phyloP scores from a whole-genome alignment of 192 early-diverging fungal genomes.

The Dissophora globulifera region DNA sequence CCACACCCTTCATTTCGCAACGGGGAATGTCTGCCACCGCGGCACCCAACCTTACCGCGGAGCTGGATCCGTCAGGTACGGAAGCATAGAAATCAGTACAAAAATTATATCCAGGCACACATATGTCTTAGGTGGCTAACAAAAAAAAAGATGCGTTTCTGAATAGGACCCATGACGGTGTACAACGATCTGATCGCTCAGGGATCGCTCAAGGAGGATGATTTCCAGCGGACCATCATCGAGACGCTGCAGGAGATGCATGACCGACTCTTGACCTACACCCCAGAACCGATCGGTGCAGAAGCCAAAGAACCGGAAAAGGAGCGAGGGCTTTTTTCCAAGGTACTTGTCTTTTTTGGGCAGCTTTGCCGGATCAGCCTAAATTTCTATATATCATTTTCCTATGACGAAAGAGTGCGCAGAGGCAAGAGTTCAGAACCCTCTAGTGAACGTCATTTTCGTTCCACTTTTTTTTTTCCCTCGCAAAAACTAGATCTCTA shows the following conservation, averaged over 20 bases:
- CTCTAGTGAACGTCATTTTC: not conserved
- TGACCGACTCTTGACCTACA: constrained; percentile 66
- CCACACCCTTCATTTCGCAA: constrained; percentile 21
- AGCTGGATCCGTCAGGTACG: constrained; percentile 1
- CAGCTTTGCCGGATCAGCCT: no score
- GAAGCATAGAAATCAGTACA: not conserved
- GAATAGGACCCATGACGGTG: constrained; percentile 53
- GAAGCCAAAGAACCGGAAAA: constrained; percentile 11
- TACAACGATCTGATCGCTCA: constrained; percentile 60
- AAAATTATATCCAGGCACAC: not conserved
- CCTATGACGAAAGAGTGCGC: no score
- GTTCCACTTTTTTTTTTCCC: not conserved
- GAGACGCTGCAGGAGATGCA: constrained; percentile 73
- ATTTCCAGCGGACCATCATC: constrained; percentile 75
- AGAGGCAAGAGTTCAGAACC: no score
- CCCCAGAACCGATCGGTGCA: constrained; percentile 52
- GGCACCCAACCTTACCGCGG: not conserved
- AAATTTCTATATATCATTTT: no score
- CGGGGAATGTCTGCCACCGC: no score
- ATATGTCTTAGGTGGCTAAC: no score
- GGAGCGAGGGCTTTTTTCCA: constrained; percentile 25
- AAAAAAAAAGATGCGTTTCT: not conserved
- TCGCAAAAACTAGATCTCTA: constrained; percentile 13
- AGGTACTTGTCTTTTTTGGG: no score
- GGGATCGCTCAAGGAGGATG: constrained; percentile 70